phyloP scores from a whole-genome alignment of 768 basidiomycete genomes.

The Termitomyces sp. region DNA sequence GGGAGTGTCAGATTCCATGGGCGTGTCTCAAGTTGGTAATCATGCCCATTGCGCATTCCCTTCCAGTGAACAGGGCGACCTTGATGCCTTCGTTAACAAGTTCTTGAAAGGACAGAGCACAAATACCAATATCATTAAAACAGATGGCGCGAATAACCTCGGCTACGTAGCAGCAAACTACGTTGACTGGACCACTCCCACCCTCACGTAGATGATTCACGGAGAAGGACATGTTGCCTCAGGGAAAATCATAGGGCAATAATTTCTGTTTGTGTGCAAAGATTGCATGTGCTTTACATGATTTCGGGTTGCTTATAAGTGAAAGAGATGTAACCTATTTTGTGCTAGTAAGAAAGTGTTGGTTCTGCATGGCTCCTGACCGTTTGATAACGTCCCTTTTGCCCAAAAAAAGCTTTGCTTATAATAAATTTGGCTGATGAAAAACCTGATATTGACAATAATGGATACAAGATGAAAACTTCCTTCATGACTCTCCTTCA shows the following conservation, averaged over 20 bases:
- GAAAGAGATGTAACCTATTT: not conserved
- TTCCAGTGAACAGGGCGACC: slow-evolving; percentile 33
- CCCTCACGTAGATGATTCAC: slow-evolving; percentile 17
- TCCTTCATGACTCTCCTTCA: not conserved
- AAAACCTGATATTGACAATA: no score
- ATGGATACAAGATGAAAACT: not conserved
- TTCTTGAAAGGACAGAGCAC: slow-evolving; percentile 45
- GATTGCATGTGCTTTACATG: not conserved
- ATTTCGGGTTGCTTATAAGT: not conserved
- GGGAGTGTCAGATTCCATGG: slow-evolving; percentile 41
- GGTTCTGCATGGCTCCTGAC: not conserved
- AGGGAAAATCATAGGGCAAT: not conserved
- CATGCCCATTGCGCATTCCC: slow-evolving; percentile 57
- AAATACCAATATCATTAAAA: slow-evolving; percentile 42
- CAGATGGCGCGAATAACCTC: slow-evolving; percentile 36
- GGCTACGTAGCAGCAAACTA: slow-evolving; percentile 35
- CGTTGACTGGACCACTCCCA: slow-evolving; percentile 48
- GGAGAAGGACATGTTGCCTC: not conserved
- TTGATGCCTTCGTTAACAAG: slow-evolving; percentile 51
- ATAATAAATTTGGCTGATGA: not conserved
- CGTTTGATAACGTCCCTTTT: not conserved
- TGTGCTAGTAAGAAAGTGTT: not conserved
- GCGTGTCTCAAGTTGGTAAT: slow-evolving; percentile 48
- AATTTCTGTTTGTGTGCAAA: not conserved
- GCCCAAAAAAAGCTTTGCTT: not conserved